phyloP scores from a whole-genome alignment of 306 rosid genomes.

The Rosa persica region DNA sequence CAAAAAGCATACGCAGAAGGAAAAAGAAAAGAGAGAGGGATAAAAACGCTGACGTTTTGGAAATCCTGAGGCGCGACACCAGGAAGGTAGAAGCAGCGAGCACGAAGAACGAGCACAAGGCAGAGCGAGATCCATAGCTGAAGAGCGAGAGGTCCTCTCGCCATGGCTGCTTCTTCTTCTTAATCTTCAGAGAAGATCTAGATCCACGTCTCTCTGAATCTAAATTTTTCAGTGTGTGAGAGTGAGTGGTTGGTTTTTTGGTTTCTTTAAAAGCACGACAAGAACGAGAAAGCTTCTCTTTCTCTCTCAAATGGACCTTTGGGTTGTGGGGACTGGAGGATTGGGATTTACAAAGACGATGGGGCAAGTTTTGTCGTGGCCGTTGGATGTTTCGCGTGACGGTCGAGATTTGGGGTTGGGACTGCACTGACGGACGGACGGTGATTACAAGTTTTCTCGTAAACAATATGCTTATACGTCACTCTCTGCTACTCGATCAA shows the following conservation, averaged over 20 bases:
- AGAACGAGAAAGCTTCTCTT: neutral
- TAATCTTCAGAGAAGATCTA: slow-evolving; percentile 24
- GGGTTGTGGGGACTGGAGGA: neutral
- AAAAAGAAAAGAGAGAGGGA: neutral
- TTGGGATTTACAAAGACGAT: slow-evolving; percentile 27
- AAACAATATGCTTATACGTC: neutral
- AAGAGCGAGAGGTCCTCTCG: slow-evolving; percentile 55
- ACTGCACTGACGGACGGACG: slow-evolving; percentile 4
- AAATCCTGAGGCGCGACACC: slow-evolving; percentile 87
- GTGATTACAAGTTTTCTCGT: slow-evolving; percentile 4
- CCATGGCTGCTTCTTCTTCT: slow-evolving; percentile 42
- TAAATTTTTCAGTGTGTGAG: neutral
- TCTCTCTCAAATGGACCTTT: neutral
- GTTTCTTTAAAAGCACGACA: slow-evolving; percentile 26
- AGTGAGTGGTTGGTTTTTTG: slow-evolving; percentile 4
- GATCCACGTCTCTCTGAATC: slow-evolving; percentile 18
- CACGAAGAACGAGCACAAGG: slow-evolving; percentile 41
- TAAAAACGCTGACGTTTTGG: slow-evolving; percentile 41
- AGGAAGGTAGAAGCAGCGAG: slow-evolving; percentile 67
- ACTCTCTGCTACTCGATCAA: neutral
- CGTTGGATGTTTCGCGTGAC: slow-evolving; percentile 17
- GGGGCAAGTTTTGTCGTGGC: neutral
- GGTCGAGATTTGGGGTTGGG: slow-evolving; percentile 21
- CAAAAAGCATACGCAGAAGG: neutral
- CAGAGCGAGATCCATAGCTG: slow-evolving; percentile 55